Percentiles rank a stretch among this genome's conserved stretches.
Evolutionary conservation across 1,284 basidiomycete species (phyloP).

Genomic region (Omphalotus olearius): DNA sequence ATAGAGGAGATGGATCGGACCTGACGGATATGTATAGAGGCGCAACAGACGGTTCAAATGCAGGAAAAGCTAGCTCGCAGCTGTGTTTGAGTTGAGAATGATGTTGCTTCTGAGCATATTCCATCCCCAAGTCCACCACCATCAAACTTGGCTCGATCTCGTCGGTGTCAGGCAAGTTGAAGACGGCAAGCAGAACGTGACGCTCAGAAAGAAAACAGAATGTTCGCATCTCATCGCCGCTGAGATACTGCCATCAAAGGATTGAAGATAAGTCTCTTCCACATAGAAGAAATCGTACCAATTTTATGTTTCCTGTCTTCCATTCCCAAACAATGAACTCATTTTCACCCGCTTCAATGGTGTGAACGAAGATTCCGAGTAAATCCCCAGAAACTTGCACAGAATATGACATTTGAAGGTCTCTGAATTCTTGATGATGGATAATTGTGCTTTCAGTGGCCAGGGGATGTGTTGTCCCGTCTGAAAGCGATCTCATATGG

Average conservation of each 20-base stretch:
- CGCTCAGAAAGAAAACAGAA: conserved; percentile 16
- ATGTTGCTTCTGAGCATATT: conserved; percentile 22
- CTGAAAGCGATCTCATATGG: conserved; percentile 43
- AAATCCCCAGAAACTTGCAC: conserved; percentile 47
- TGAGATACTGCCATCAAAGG: conserved; percentile 25
- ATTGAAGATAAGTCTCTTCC: conserved; percentile 9
- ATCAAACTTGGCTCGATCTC: conserved; percentile 19
- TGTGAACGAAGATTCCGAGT: conserved; percentile 42
- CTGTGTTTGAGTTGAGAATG: conserved; percentile 28
- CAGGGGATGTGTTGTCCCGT: conserved; percentile 42
- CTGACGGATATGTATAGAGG: conserved; percentile 39
- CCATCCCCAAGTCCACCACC: conserved; percentile 26
- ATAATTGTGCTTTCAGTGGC: conserved; percentile 32
- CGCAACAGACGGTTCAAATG: conserved; percentile 20
- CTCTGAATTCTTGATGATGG: conserved; percentile 23
- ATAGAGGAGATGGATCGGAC: conserved; percentile 52
- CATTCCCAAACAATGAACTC: conserved; percentile 61
- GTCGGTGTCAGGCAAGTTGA: conserved; percentile 14
- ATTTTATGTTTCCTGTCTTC: conserved; percentile 41
- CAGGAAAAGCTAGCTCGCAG: conserved; percentile 39
- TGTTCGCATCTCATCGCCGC: conserved; percentile 32
- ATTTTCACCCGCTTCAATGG: conserved; percentile 25
- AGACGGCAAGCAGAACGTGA: conserved; percentile 10
- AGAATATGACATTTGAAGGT: conserved; percentile 30
- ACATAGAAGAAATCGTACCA: conserved; percentile 33